Evolutionary conservation across 257 asterid genomes (phyloP).

Genomic region (Plantago ovata): DNA sequence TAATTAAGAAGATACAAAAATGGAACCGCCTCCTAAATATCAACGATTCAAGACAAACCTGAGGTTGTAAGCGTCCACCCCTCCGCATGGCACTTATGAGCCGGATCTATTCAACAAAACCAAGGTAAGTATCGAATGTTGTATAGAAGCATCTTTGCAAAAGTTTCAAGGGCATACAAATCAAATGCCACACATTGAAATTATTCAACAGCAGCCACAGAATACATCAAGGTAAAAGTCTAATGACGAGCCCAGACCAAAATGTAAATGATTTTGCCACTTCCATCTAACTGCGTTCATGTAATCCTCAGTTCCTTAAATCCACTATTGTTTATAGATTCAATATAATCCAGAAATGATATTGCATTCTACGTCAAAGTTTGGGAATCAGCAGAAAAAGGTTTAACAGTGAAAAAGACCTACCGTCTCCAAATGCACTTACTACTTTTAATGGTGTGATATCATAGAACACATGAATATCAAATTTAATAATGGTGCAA

Average conservation of each 20-base stretch:
- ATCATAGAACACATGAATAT: background rate
- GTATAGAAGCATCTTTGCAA: background rate
- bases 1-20: background rate
- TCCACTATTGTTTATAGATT: no score
- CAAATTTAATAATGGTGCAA: background rate
- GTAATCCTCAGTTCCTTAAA: no score
- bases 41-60: slow-evolving; percentile 52
- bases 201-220: no score
- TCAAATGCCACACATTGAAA: no score
- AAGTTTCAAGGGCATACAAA: background rate
- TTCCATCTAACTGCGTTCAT: no score
- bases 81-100: slow-evolving; percentile 77
- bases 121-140: slow-evolving; percentile 12
- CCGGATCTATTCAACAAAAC: slow-evolving; percentile 56
- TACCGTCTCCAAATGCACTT: slow-evolving; percentile 5
- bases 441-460: background rate
- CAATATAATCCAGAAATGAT: no score
- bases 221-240: no score
- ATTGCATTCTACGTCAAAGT: no score
- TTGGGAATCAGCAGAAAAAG: no score
- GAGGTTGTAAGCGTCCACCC: slow-evolving; percentile 54
- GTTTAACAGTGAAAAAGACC: background rate
- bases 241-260: no score
- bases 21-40: background rate
- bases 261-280: no score